A percentile compares a stretch with the other conserved stretches of the same genome.
Conservation (phyloP, 2,329 filamentous ascomycete species). For the Cladophialophora carrionii region DNA sequence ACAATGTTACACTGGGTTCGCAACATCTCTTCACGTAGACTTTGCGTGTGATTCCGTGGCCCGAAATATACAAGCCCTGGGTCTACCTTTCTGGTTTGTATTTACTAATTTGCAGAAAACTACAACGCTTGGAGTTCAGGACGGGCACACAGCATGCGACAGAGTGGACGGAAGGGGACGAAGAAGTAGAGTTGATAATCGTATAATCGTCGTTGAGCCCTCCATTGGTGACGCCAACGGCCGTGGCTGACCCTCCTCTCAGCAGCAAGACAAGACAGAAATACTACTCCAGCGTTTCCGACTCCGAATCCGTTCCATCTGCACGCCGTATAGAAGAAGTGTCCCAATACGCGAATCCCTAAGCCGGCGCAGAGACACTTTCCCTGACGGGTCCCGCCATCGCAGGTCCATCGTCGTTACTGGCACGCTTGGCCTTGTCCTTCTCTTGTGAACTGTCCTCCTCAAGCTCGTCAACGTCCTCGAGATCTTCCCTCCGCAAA, state of each 20-base stretch:
- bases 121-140: too few species aligned
- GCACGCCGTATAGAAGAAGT: background rate
- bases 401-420: background rate
- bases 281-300: background rate
- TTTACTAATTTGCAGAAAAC: too few species aligned
- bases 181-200: background rate
- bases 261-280: background rate
- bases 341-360: background rate
- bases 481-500: slow-evolving; percentile 35
- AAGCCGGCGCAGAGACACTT: slow-evolving; percentile 7
- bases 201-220: background rate
- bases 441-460: slow-evolving; percentile 19
- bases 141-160: background rate
- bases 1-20: too few species aligned
- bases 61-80: too few species aligned
- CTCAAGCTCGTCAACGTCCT: slow-evolving; percentile 32
- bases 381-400: background rate
- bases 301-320: background rate
- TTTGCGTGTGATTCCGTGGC: too few species aligned
- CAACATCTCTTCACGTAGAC: too few species aligned
- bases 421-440: background rate
- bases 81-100: too few species aligned
- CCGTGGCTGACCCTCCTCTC: background rate
- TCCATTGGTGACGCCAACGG: background rate
- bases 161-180: background rate